Evolutionary conservation across 1,139 yeast species (phyloP).

Genomic region (Candida frijolesensis): DNA sequence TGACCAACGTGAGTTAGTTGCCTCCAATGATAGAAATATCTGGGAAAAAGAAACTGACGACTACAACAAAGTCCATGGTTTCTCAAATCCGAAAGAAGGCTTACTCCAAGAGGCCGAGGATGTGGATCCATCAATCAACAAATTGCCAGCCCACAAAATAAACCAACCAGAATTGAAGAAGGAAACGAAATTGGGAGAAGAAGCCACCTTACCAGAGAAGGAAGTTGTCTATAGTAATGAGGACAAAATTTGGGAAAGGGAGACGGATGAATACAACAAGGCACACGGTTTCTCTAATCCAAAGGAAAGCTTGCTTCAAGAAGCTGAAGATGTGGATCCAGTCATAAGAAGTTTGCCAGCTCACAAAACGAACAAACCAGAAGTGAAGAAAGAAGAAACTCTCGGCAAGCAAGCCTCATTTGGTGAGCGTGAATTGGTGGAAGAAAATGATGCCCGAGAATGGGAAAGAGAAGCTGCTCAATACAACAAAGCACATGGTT

Average conservation of each 20-base stretch:
- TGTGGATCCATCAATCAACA: too few relatives aligned
- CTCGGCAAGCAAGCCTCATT: slow-evolving; percentile 3
- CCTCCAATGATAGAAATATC: not conserved
- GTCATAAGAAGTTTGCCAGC: slow-evolving; percentile 20
- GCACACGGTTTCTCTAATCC: slow-evolving; percentile 28
- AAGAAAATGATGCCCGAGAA: slow-evolving; percentile 11
- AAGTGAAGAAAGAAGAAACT: slow-evolving; percentile 8
- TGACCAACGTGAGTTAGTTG: slow-evolving; percentile 8
- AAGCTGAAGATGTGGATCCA: slow-evolving; percentile 29
- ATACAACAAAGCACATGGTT: slow-evolving; percentile 33
- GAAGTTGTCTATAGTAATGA: too few relatives aligned
- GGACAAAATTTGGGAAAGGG: slow-evolving; percentile 12
- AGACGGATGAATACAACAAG: slow-evolving; percentile 29
- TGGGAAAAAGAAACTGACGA: too few relatives aligned
- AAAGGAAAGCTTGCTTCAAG: slow-evolving; percentile 29
- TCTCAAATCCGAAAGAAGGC: too few relatives aligned
- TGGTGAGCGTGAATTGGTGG: slow-evolving; percentile 12
- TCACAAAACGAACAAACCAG: slow-evolving; percentile 16
- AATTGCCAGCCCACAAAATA: too few relatives aligned
- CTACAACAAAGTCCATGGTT: too few relatives aligned
- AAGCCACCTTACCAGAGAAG: too few relatives aligned
- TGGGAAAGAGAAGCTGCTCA: slow-evolving; percentile 27
- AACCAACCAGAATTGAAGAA: slow-evolving; percentile 5
- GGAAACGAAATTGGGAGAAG: slow-evolving; percentile 3
- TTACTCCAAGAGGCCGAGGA: too few relatives aligned